Evolutionary conservation across 192 early-diverging fungal species (phyloP), one percentile per base, ranked within the genome.

Genomic region (Gamsiella multidivaricata): DNA sequence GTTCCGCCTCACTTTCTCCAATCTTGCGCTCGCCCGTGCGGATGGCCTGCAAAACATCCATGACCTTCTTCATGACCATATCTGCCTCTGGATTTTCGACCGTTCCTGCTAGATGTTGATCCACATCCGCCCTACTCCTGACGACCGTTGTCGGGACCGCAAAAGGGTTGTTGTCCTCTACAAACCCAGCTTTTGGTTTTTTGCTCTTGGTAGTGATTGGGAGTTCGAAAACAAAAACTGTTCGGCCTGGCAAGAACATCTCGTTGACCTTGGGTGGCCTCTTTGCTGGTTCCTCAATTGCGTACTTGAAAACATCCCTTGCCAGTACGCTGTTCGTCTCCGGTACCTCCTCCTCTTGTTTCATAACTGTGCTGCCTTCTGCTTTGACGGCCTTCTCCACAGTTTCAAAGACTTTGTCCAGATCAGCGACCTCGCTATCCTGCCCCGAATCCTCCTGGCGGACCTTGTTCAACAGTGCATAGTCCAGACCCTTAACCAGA

Each of bases 401-500:
- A 10, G 47, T 37, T 56, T 75, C 66, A 61, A 75, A 69, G 5
- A 87, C 69, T 15, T 72, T 59, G 25, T 80, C 83, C 17, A 86
- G 71, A 32, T 83, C 84, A 3, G 65, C 79, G 9, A 82, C 52
- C 26, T 85, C 83, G 5, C 78, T 45, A 2, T 85, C 78, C 52
- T 80, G 67, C 15, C 67, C 83, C 33, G 58, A 59, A 22, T 84
- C 81, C 42, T 91, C 88, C n/a, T 86, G 81, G 22, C 91, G 83
- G 6, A 91, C 84, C 75, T 92, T 92, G 49, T 90, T 79, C 18
- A 97, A 83, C 6, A 97, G 84, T 12, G 92, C 86, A 83, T 83
- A 96, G 79, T 97, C 96, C 3, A 97, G 82, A 28, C 96, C 96
- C 56, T 96, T 97, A 22, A 97, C 96, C 51, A 97, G 73, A 84